These are phyloP conservation scores for Leccinum ochraceum DNA, from an alignment of 768 basidiomycete species.

Conservation along the genomic window DNA sequence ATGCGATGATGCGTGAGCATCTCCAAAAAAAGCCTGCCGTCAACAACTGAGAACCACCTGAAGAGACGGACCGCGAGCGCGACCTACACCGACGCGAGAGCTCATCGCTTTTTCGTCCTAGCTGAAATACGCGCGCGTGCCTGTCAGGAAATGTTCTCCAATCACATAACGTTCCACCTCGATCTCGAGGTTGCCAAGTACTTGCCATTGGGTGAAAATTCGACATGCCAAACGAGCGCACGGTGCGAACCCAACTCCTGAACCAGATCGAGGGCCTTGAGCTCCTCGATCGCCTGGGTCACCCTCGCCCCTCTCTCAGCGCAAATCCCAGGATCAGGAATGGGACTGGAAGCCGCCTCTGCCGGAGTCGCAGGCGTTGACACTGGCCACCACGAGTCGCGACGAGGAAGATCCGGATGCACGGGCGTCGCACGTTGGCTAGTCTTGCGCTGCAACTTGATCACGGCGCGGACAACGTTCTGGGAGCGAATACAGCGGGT, in stretches of 20 bases:
- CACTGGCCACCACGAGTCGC: conserved; percentile 31
- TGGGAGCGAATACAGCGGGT: too few relatives aligned
- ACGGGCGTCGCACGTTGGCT: conserved; percentile 22
- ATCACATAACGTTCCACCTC: too few relatives aligned
- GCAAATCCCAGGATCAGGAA: conserved; percentile 19
- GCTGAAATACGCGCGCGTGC: too few relatives aligned
- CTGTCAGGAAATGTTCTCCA: too few relatives aligned
- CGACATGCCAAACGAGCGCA: conserved; percentile 54
- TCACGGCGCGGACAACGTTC: conserved; percentile 47
- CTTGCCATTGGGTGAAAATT: conserved; percentile 57
- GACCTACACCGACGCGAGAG: too few relatives aligned
- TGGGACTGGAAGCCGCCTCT: conserved; percentile 12
- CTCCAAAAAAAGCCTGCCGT: too few relatives aligned
- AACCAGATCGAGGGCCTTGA: conserved; percentile 38
- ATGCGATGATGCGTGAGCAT: too few relatives aligned
- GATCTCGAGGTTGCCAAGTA: conserved; percentile 45
- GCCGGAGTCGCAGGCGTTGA: neutral
- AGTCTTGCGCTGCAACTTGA: conserved; percentile 38
- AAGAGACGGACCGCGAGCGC: too few relatives aligned
- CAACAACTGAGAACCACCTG: too few relatives aligned
- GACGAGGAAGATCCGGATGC: conserved; percentile 27
- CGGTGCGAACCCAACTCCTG: conserved; percentile 44
- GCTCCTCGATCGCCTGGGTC: conserved; percentile 38
- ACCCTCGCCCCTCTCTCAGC: conserved; percentile 41
- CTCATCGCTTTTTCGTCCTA: too few relatives aligned